phyloP scores from a whole-genome alignment of 305 asterid genomes.

The Solanum hybrid region DNA sequence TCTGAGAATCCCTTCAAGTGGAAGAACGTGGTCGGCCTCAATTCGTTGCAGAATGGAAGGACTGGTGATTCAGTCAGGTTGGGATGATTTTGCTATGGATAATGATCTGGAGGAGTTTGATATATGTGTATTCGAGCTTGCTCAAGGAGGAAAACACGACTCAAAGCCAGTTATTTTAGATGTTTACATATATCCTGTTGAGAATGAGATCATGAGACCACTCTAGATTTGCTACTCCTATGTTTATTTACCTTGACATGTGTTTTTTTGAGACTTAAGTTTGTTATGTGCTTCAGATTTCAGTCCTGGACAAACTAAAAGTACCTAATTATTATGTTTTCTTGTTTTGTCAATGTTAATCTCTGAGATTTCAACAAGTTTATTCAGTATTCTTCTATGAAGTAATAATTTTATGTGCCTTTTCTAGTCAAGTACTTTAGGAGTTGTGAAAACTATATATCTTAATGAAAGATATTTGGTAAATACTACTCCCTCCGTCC shows the following conservation, averaged over 20 bases:
- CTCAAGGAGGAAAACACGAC: conserved; percentile 3
- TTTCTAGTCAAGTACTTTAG: neutral
- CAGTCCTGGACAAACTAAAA: neutral
- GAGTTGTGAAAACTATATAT: neutral
- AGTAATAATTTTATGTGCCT: neutral
- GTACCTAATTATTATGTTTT: neutral
- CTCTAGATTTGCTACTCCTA: neutral
- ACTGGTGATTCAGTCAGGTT: neutral
- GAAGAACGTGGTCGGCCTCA: neutral
- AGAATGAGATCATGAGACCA: neutral
- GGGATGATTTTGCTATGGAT: conserved; percentile 1
- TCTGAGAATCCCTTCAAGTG: neutral
- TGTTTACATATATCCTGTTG: neutral
- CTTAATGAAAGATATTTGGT: neutral
- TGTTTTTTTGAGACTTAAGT: neutral
- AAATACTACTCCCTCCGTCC: neutral
- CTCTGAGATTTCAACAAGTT: neutral
- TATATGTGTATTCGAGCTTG: neutral
- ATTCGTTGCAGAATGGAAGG: conserved; percentile 1
- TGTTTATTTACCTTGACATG: neutral
- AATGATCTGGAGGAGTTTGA: neutral
- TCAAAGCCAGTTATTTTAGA: neutral
- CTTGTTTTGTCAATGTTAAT: neutral
- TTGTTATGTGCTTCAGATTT: neutral
- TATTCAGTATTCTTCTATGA: neutral